Evolutionary conservation across 2,329 filamentous ascomycete genomes (phyloP).

Genomic region (Didymella segeticola): DNA sequence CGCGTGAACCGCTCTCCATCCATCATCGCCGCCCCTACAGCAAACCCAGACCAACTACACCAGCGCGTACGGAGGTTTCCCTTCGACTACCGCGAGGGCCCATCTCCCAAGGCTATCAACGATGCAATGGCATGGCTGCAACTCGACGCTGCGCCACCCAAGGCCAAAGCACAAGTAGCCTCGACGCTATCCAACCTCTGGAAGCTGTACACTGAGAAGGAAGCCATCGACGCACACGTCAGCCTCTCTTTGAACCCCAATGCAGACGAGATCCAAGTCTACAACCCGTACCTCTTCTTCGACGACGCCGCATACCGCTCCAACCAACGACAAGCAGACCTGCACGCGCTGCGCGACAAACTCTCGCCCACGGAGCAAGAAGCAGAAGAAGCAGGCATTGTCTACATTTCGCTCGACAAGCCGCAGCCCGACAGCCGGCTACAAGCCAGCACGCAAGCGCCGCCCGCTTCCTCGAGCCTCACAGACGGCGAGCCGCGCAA

Average conservation of each 20-base stretch:
- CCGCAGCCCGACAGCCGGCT: constrained; percentile 17
- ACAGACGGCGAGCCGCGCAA: constrained; percentile 48
- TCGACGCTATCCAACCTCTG: constrained; percentile 62
- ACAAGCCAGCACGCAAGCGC: constrained; percentile 4
- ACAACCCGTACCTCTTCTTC: constrained; percentile 66
- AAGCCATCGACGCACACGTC: constrained; percentile 68
- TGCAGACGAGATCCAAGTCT: constrained; percentile 56
- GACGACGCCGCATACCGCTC: constrained; percentile 74
- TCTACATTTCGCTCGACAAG: constrained; percentile 70
- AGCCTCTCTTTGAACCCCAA: constrained; percentile 51
- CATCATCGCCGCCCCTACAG: constrained; percentile 65
- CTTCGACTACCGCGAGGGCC: constrained; percentile 64
- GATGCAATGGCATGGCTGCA: constrained; percentile 60
- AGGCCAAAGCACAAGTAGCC: constrained; percentile 55
- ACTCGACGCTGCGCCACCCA: constrained; percentile 55
- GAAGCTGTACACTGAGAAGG: constrained; percentile 67
- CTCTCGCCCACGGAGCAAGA: constrained; percentile 62
- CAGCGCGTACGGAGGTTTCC: constrained; percentile 62
- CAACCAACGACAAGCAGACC: constrained; percentile 64
- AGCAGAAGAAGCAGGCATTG: constrained; percentile 74
- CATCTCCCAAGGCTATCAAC: constrained; percentile 49
- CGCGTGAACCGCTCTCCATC: constrained; percentile 68
- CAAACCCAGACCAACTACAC: constrained; percentile 51
- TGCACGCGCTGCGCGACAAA: constrained; percentile 64
- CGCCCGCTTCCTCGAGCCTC: constrained; percentile 8